Evolutionary conservation across 2,329 filamentous ascomycete species (phyloP), one percentile per base, ranked within the genome.

Genomic region (Neocatenulostroma microsporum): DNA sequence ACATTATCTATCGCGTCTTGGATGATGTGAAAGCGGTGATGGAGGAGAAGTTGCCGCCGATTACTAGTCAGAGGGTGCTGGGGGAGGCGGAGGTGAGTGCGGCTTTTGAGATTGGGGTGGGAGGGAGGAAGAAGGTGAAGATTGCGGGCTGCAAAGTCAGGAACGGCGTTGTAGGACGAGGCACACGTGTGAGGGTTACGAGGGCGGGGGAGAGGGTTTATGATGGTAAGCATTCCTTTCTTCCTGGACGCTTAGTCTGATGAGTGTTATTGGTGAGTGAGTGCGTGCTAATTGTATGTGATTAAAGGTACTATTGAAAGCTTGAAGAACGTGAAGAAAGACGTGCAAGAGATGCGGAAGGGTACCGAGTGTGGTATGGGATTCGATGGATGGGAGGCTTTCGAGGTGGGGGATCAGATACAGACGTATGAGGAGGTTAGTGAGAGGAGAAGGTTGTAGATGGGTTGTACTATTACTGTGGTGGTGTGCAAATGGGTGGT

Each of bases 281-380:
- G n/a, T n/a, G n/a, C n/a, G n/a, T n/a, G n/a, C n/a, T n/a, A n/a
- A n/a, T n/a, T n/a, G n/a, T n/a, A n/a, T n/a, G n/a, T n/a, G n/a
- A n/a, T n/a, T 39, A 19, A 40, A 94, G 89, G 88, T 47, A 73
- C 72, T 34, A 75, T 96, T 27, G 73, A 77, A 13, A 84, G 84
- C 1, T 76, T 98, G 40, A 95, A 91, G 66, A 84, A 93, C 54
- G 78, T 83, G 60, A 95, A 96, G 72, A 93, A 93, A 60, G 85
- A 95, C 47, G 84, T 91, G 20, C 68, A 70, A 30, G 85, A 94
- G 55, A 91, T 94, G 78, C 79, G 78, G 53, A 96, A 94, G 64
- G 88, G 87, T 40, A 77, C 74, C n/a, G 91, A 98, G 63, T 98
- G 91, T 53, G 91, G 91, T 48, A 80, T 98, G 48, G 79, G 77